Base-by-base conservation (phyloP, 164 flowering plant species). In the Annona cherimola region DNA sequence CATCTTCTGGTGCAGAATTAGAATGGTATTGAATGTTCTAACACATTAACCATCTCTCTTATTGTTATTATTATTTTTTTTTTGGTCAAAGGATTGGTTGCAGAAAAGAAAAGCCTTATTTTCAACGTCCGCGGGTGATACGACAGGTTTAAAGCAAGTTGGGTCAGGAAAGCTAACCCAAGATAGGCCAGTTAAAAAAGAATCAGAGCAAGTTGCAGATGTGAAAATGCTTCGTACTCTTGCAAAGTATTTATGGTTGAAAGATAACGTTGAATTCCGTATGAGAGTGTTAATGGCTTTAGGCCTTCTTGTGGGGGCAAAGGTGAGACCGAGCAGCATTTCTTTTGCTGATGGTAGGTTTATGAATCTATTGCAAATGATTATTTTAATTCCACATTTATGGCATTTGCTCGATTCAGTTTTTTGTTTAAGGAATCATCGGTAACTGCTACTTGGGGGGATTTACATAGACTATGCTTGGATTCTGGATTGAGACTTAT, bases 181-280 rank as follows among this genome's bases (percentile, higher is more conserved):
- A 19, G 70, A 45, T n/a, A 16, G 45, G 18, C 41, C 35, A 4
- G 67, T 67, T 16, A 59, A 62, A 26, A 75, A 71, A 57, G 83
- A 54, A 63, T 5, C 76, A 63, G 83, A 81, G 62, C 86, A 85
- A 71, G 72, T 83, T 45, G 81, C 89, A 0, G 90, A 93, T 72
- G 79, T 80, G 69, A 86, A 79, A 61, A 93, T 95, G 66, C 81
- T 95, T 3, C 81, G 78, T 6, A 91, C 96, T 42, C 92, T 95
- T 12, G 90, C 89, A 0, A 84, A 86, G 77, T 93, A 89, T 74
- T 81, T 95, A 70, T 95, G 99, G 99, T 83, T 86, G 87, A 87
- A 88, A 79, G 99, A 91, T 75, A 95, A 90, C 76, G 46, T 72
- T 6, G 98, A 95, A 71, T 93, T 93, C 74, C 90, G 91, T 57